Evolutionary conservation across 805 yeast species (phyloP).

Genomic region (Wickerhamia fluorescens): DNA sequence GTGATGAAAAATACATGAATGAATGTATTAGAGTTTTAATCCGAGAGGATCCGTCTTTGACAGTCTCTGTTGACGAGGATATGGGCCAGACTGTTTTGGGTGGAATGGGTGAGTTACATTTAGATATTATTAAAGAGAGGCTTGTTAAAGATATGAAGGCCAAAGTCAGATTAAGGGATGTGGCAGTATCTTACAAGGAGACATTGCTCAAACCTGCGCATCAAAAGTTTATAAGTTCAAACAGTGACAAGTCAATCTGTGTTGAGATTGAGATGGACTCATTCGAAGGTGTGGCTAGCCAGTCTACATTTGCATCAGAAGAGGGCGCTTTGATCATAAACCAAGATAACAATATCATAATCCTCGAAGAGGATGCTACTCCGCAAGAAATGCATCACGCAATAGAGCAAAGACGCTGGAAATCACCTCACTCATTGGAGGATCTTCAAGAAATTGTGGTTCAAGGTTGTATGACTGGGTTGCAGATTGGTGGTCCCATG

Average conservation of each 20-base stretch:
- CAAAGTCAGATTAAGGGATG: constrained; percentile 69
- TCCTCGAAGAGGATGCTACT: constrained; percentile 28
- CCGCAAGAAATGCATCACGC: constrained; percentile 18
- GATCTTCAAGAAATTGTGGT: constrained; percentile 46
- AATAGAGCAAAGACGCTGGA: constrained; percentile 40
- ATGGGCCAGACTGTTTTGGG: constrained; percentile 82
- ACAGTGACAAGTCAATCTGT: constrained; percentile 14
- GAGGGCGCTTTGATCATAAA: constrained; percentile 34
- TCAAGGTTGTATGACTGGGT: constrained; percentile 53
- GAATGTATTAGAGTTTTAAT: constrained; percentile 57
- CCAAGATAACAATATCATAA: constrained; percentile 41
- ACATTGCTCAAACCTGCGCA: constrained; percentile 22
- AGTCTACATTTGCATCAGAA: constrained; percentile 28
- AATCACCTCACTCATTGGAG: constrained; percentile 38
- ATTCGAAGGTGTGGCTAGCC: constrained; percentile 31
- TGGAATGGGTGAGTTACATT: constrained; percentile 96
- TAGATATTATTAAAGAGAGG: constrained; percentile 81
- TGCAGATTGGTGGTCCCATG: constrained; percentile 62
- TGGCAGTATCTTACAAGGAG: constrained; percentile 88
- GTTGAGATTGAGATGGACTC: constrained; percentile 26
- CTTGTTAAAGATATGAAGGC: constrained; percentile 78
- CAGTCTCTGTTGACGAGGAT: constrained; percentile 69
- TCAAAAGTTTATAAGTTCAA: constrained; percentile 1
- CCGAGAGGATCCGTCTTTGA: constrained; percentile 89
- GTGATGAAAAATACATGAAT: constrained; percentile 72